phyloP scores from a whole-genome alignment of 495 filamentous ascomycete species.

The Aspergillus diversus region DNA sequence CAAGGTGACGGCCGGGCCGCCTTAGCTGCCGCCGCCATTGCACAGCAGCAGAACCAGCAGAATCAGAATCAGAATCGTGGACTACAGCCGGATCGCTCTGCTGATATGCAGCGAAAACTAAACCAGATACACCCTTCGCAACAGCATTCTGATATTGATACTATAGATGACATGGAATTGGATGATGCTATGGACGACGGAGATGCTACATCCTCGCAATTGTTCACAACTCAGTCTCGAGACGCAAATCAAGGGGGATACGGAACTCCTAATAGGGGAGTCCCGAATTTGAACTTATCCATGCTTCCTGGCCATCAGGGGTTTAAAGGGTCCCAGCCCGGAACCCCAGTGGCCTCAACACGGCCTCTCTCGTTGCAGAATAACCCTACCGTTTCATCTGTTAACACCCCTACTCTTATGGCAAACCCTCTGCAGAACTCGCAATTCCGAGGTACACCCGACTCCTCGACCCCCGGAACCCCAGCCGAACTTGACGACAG shows the following conservation, averaged over 20 bases:
- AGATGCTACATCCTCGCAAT: slow-evolving; percentile 65
- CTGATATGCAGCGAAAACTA: slow-evolving; percentile 49
- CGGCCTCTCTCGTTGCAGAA: slow-evolving; percentile 74
- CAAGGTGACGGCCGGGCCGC: slow-evolving; percentile 61
- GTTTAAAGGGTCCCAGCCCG: slow-evolving; percentile 80
- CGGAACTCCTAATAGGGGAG: slow-evolving; percentile 69
- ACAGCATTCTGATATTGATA: slow-evolving; percentile 72
- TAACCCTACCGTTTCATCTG: slow-evolving; percentile 96
- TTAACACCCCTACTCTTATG: slow-evolving; percentile 88
- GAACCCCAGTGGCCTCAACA: slow-evolving; percentile 75
- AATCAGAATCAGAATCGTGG: slow-evolving; percentile 47
- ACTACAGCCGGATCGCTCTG: slow-evolving; percentile 44
- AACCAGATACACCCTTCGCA: slow-evolving; percentile 45
- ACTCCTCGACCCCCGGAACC: slow-evolving; percentile 75
- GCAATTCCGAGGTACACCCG: slow-evolving; percentile 70
- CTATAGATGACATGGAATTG: slow-evolving; percentile 95
- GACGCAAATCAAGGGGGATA: slow-evolving; percentile 63
- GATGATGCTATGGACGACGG: slow-evolving; percentile 75
- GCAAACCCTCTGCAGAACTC: slow-evolving; percentile 64
- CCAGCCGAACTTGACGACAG: slow-evolving; percentile 67
- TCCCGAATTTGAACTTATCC: slow-evolving; percentile 73
- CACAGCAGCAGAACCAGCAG: slow-evolving; percentile 60
- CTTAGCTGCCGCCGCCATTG: slow-evolving; percentile 56
- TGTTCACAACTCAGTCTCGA: slow-evolving; percentile 58
- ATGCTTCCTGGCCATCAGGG: slow-evolving; percentile 74